Percentiles rank a stretch among this genome's conserved stretches.
Conservation (phyloP, 306 rosid genomes). For the Mimosa bimucronata region DNA sequence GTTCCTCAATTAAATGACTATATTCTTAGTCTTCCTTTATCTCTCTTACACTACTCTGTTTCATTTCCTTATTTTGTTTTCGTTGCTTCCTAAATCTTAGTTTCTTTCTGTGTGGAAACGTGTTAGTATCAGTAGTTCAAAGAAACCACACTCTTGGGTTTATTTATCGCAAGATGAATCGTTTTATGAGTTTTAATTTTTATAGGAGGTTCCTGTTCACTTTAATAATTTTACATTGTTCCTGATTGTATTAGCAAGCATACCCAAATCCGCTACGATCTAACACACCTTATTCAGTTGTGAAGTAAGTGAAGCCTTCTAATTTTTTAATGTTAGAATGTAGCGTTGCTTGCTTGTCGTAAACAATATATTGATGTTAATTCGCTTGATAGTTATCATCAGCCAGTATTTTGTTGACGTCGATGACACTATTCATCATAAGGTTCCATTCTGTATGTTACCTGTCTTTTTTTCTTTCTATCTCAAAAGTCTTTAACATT, state of each 20-base stretch:
- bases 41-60: background rate
- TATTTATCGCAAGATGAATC: background rate
- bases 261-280: conserved; percentile 79
- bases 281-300: conserved; percentile 88
- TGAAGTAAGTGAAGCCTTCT: conserved; percentile 57
- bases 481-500: background rate
- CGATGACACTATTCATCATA: conserved; percentile 70
- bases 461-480: background rate
- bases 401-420: conserved; percentile 87
- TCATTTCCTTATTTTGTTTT: background rate
- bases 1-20: conserved; percentile 80
- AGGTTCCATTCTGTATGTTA: conserved; percentile 35
- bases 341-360: background rate
- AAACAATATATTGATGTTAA: background rate
- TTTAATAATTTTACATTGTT: background rate
- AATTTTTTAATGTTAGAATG: background rate
- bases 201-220: background rate
- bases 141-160: background rate
- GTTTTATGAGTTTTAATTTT: background rate
- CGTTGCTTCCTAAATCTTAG: too few relatives aligned
- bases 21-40: conserved; percentile 63
- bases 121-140: background rate
- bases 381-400: conserved; percentile 18
- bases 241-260: conserved; percentile 49
- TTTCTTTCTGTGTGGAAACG: background rate